These are phyloP conservation scores for Aschersonia sp. DNA, from an alignment of 2,329 filamentous ascomycete species.

Conservation along the genomic window DNA sequence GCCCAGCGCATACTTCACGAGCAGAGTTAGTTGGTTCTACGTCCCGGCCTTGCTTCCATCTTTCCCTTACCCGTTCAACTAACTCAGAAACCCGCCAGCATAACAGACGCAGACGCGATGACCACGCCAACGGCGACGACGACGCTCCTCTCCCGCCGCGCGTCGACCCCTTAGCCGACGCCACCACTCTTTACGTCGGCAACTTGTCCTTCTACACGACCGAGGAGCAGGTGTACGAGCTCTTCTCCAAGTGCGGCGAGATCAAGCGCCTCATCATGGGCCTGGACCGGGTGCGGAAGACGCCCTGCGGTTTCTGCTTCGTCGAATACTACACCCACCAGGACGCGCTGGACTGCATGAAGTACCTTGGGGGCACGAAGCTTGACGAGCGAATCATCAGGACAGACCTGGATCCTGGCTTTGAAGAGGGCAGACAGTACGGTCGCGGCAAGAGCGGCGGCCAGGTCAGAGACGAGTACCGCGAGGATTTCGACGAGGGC, in stretches of 20 bases:
- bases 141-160: constrained; percentile 30
- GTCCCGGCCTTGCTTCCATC: not conserved
- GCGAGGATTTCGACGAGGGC: constrained; percentile 92
- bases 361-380: constrained; percentile 96
- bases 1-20: constrained; percentile 85
- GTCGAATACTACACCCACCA: constrained; percentile 98
- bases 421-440: constrained; percentile 91
- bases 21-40: constrained; percentile 45
- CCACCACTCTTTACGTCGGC: constrained; percentile 92
- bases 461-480: constrained; percentile 94
- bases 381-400: constrained; percentile 93
- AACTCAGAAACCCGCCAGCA: constrained; percentile 46
- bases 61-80: not conserved
- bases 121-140: constrained; percentile 31
- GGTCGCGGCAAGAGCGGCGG: constrained; percentile 90
- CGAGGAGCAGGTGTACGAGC: constrained; percentile 95
- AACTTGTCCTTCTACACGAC: constrained; percentile 99
- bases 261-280: constrained; percentile 98
- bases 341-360: constrained; percentile 94
- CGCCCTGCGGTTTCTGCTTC: constrained; percentile 97
- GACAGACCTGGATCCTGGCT: constrained; percentile 90
- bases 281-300: constrained; percentile 92
- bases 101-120: constrained; percentile 60
- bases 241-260: constrained; percentile 92
- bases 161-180: constrained; percentile 63